These are phyloP conservation scores for Leccinum variicolor DNA, from an alignment of 768 basidiomycete species.

Conservation along the genomic window DNA sequence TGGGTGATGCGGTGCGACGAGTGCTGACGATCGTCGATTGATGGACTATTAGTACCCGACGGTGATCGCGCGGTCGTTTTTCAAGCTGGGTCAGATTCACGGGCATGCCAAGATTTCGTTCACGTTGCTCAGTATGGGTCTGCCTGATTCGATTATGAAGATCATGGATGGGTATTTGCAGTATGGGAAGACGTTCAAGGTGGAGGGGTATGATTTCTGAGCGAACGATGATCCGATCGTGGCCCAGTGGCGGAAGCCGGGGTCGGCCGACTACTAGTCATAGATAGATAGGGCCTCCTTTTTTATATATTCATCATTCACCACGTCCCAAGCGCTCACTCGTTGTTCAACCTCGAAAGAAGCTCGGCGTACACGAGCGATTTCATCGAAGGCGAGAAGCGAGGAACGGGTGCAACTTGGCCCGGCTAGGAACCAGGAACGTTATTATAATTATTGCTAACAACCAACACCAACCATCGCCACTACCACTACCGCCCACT, in stretches of 20 bases:
- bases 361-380: not conserved
- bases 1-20: not conserved
- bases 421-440: not conserved
- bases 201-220: constrained; percentile 81
- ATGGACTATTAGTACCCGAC: constrained; percentile 67
- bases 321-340: not conserved
- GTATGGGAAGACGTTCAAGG: constrained; percentile 84
- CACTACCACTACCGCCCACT: not conserved
- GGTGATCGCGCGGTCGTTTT: constrained; percentile 83
- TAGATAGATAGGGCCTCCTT: constrained; percentile 2
- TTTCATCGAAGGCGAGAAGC: not conserved
- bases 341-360: not conserved
- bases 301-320: not conserved
- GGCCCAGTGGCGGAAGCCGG: constrained; percentile 6
- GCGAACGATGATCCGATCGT: not conserved
- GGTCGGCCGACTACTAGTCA: not conserved
- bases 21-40: not conserved
- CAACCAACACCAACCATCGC: not conserved
- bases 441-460: not conserved
- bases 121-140: constrained; percentile 89
- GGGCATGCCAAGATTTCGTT: constrained; percentile 94
- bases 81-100: constrained; percentile 90
- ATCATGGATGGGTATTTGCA: constrained; percentile 91
- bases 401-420: not conserved
- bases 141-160: constrained; percentile 85